Base-by-base conservation (phyloP, 164 flowering plant genomes). In the Annona cherimola region DNA sequence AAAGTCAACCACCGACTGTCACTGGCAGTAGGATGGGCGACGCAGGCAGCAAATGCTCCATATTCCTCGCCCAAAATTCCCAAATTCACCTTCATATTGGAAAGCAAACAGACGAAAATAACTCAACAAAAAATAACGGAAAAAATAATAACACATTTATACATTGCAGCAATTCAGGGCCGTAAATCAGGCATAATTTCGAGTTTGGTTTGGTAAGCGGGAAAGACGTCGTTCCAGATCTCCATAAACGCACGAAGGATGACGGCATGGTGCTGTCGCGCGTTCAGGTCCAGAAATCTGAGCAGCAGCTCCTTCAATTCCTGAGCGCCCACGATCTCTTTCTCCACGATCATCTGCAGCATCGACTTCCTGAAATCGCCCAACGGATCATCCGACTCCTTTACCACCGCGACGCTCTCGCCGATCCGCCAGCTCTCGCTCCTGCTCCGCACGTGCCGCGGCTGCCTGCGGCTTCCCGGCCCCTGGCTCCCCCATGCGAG, bases 281-380 rank as follows among this genome's bases (percentile, higher is more conserved):
- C 54, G 57, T 75, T 75, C 43, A 75, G 59, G 6, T 69, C 40
- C 39, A 75, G 57, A 43, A 75, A 69, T n/a, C 73, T 8, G 2
- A 39, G 59, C 43, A 75, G 45, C 43, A 75, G 57, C 65, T 75
- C 77, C 69, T 45, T 65, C 69, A 75, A 39, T n/a, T 65, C 77
- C 55, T 75, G 65, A 9, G 41, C 66, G 14, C 57, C 64, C 41
- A 70, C 69, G 66, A 75, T 70, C 73, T 70, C 77, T 69, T 75
- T 70, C 73, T 75, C 73, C 61, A 75, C 77, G 43, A 75, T 75
- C 77, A 75, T 75, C 65, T 75, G 73, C 69, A 75, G 57, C 77
- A 75, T 75, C 62, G 77, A 75, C 8, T 65, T 35, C 40, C 73
- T 62, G 69, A 75, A 75, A 65, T 75, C 77, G 44, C 64, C 40